Percentiles rank a stretch among this genome's conserved stretches.
Evolutionary conservation across 2,329 filamentous ascomycete species (phyloP).

Genomic region (Monosporascus sp.): DNA sequence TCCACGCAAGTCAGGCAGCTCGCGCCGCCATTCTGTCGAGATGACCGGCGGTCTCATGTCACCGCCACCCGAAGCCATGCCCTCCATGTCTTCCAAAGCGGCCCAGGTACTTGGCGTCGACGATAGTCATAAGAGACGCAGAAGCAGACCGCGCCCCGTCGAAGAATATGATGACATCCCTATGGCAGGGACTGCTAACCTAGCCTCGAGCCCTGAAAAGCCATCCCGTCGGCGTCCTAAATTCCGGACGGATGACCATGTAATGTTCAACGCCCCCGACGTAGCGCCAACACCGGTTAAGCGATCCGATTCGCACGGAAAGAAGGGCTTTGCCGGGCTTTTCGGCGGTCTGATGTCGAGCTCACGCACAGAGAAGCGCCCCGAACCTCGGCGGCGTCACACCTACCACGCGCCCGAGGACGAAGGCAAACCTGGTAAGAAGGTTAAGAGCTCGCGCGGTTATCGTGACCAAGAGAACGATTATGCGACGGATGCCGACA

Average conservation of each 20-base stretch:
- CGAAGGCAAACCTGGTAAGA: slow-evolving; percentile 35
- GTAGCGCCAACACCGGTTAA: slow-evolving; percentile 48
- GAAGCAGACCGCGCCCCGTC: slow-evolving; percentile 31
- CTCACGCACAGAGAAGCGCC: slow-evolving; percentile 36
- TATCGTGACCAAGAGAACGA: slow-evolving; percentile 44
- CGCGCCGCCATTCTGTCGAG: slow-evolving; percentile 65
- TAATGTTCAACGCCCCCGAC: slow-evolving; percentile 49
- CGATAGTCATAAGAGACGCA: slow-evolving; percentile 25
- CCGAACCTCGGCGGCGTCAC: slow-evolving; percentile 43
- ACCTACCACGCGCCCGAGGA: slow-evolving; percentile 47
- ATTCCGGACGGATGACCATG: slow-evolving; percentile 52
- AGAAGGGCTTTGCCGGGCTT: slow-evolving; percentile 55
- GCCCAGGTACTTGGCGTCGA: slow-evolving; percentile 67
- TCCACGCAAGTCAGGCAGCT: slow-evolving; percentile 46
- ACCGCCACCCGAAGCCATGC: slow-evolving; percentile 64
- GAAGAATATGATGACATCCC: slow-evolving; percentile 45
- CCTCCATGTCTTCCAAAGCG: slow-evolving; percentile 66
- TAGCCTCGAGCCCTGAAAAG: slow-evolving; percentile 40
- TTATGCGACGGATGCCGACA: slow-evolving; percentile 48
- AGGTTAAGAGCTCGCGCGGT: slow-evolving; percentile 27
- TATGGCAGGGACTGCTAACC: slow-evolving; percentile 39
- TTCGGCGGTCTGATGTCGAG: slow-evolving; percentile 54
- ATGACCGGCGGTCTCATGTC: slow-evolving; percentile 60
- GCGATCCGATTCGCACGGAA: slow-evolving; percentile 57
- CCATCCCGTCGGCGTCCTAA: slow-evolving; percentile 38